Evolutionary conservation across 1,284 basidiomycete species (phyloP), one percentile per base, ranked within the genome.

Genomic region (Melampsora americana): DNA sequence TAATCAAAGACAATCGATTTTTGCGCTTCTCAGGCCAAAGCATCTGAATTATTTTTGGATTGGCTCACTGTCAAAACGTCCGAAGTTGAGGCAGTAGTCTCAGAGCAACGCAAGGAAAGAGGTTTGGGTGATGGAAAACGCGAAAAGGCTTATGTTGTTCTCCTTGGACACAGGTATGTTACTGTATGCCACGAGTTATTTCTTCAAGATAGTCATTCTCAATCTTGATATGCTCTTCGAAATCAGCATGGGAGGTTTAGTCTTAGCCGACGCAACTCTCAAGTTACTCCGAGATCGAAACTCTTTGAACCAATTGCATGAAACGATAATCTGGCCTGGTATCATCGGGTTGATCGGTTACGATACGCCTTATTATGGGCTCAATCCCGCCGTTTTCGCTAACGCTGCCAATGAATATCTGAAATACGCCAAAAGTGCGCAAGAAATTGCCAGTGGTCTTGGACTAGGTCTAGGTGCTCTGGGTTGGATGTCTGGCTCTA

Each of bases 291-390:
- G 61, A 48, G 70, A 72, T 50, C 70, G 70, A 53, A 46, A 56
- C 32, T 30, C 70, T 7, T 18, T 42, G 53, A 72, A 23, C 26
- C 18, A 48, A 26, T 48, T 72, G 18, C 39, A 65, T 46, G 61
- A 72, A 12, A 48, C 70, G 28, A 72, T 72, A 20, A 65, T 72
- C 30, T 72, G 70, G 70, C 70, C 70, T 35, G 62, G 70, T 18
- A 72, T 72, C 61, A 72, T 72, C n/a, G 70, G 70, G 30, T 39
- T 72, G 28, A 72, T 72, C 48, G 70, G 70, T 12, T 72, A 72
- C 50, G 70, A 72, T 56, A 72, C 70, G 6, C 70, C 70, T 23
- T 72, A 72, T 44, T 72, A 65, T 35, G 70, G 70, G 39, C 70
- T 72, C 61, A 64, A 72, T 32, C 61, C 70, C 26, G 50, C 42